These are phyloP conservation scores for Hypoxylon perforatum DNA, from an alignment of 495 filamentous ascomycete species.

Conservation along the genomic window DNA sequence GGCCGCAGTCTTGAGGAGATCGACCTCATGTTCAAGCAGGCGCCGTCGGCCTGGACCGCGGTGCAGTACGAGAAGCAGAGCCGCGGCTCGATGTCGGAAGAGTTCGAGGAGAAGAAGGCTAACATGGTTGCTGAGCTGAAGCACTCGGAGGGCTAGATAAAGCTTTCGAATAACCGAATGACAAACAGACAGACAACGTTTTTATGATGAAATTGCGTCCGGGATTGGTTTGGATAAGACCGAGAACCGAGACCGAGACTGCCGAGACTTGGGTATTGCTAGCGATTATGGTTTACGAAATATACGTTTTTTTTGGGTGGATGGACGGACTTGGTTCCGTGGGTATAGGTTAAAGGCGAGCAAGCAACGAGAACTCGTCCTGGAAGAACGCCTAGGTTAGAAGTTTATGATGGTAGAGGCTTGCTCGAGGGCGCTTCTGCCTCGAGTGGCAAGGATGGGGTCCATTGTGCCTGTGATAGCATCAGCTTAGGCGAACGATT, in stretches of 20 bases:
- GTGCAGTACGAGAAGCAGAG: slow-evolving; percentile 66
- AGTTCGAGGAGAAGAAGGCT: slow-evolving; percentile 63
- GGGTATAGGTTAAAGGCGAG: no score
- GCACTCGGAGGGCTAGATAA: slow-evolving; percentile 16
- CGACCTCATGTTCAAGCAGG: slow-evolving; percentile 74
- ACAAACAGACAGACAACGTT: no score
- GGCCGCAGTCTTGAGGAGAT: slow-evolving; percentile 71
- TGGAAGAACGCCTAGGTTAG: no score
- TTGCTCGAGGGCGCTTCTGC: no score
- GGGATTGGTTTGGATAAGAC: background rate
- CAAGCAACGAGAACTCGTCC: no score
- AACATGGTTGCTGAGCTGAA: slow-evolving; percentile 2
- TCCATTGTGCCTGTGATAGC: background rate
- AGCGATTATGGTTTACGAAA: background rate
- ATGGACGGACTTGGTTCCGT: background rate
- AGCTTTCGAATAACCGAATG: background rate
- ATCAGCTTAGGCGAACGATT: background rate
- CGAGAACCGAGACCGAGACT: background rate
- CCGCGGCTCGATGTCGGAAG: slow-evolving; percentile 62
- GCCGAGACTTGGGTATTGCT: background rate
- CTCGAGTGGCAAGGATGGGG: no score
- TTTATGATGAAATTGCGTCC: background rate
- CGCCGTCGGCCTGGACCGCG: slow-evolving; percentile 65
- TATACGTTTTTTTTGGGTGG: background rate
- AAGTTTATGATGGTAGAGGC: no score